Conservation (phyloP, 306 rosid species). For the Medicago arabica region DNA sequence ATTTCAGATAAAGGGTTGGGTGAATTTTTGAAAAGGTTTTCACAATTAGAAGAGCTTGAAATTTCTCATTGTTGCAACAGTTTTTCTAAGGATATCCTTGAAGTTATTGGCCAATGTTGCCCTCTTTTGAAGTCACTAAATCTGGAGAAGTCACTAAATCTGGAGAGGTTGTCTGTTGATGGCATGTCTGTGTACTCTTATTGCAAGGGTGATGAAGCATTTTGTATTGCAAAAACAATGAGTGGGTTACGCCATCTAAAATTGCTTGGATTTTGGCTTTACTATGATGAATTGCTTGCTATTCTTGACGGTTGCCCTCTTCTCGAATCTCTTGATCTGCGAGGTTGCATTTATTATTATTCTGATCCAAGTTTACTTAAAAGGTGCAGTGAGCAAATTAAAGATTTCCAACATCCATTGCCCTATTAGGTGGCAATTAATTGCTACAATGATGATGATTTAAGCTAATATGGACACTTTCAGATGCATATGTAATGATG, state of each 20-base stretch:
- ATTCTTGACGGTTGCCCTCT: conserved; percentile 27
- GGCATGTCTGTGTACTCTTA: too few relatives aligned
- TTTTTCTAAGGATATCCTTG: background rate
- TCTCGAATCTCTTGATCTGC: background rate
- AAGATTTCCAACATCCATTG: too few relatives aligned
- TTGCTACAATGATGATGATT: too few relatives aligned
- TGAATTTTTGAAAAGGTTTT: background rate
- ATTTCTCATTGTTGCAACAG: too few relatives aligned
- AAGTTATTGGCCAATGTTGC: background rate
- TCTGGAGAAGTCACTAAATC: background rate
- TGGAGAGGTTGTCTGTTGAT: too few relatives aligned
- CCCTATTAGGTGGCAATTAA: accelerated
- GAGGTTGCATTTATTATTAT: too few relatives aligned
- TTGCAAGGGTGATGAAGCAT: background rate
- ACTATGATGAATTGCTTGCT: background rate
- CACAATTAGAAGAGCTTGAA: background rate
- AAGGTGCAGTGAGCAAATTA: background rate
- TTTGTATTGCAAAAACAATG: conserved; percentile 13
- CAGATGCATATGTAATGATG: too few relatives aligned
- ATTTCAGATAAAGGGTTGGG: background rate
- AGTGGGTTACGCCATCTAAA: background rate
- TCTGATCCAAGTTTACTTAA: background rate
- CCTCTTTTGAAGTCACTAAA: background rate
- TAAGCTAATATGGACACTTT: too few relatives aligned
- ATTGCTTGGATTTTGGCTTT: background rate